Percentiles rank a stretch among this genome's conserved stretches.
Conservation (phyloP, 352 stramenopile species). For the Phytopythium oedochilum region DNA sequence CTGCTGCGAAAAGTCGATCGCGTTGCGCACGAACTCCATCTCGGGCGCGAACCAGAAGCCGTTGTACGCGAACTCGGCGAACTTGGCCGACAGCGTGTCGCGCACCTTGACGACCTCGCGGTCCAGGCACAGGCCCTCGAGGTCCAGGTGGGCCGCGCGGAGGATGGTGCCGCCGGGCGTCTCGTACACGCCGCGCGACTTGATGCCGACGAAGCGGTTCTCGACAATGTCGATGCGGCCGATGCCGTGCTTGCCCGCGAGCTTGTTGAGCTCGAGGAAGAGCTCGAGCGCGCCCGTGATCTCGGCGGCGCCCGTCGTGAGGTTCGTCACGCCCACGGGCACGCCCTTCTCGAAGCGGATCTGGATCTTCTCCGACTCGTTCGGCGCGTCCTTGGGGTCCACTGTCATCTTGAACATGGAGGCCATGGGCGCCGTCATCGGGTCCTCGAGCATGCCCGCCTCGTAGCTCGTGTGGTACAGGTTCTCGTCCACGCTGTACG, state of each 20-base stretch:
- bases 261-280: constrained; percentile 97
- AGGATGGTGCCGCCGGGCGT: constrained; percentile 96
- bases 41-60: constrained; percentile 99
- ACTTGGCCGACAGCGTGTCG: constrained; percentile 93
- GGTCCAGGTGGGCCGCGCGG: constrained; percentile 80
- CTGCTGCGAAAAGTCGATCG: constrained; percentile 93
- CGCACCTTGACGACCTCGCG: constrained; percentile 94
- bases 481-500: constrained; percentile 99
- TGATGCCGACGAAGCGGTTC: constrained; percentile 99
- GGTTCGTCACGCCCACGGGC: constrained; percentile 92
- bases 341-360: constrained; percentile 96
- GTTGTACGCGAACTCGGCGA: constrained; percentile 98
- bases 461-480: constrained; percentile 99
- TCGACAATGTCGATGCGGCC: constrained; percentile 99
- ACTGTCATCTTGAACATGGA: constrained; percentile 99
- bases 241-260: constrained; percentile 95
- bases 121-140: constrained; percentile 97
- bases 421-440: constrained; percentile 89
- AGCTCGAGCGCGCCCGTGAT: constrained; percentile 93
- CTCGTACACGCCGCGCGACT: constrained; percentile 98
- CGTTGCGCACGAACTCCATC: constrained; percentile 97
- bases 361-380: constrained; percentile 86
- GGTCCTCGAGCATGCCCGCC: constrained; percentile 94
- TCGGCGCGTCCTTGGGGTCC: constrained; percentile 92
- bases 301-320: constrained; percentile 70